Evolutionary conservation across 192 early-diverging fungal species (phyloP), one percentile per base, ranked within the genome.

Genomic region (Paraglomus brasilianum): DNA sequence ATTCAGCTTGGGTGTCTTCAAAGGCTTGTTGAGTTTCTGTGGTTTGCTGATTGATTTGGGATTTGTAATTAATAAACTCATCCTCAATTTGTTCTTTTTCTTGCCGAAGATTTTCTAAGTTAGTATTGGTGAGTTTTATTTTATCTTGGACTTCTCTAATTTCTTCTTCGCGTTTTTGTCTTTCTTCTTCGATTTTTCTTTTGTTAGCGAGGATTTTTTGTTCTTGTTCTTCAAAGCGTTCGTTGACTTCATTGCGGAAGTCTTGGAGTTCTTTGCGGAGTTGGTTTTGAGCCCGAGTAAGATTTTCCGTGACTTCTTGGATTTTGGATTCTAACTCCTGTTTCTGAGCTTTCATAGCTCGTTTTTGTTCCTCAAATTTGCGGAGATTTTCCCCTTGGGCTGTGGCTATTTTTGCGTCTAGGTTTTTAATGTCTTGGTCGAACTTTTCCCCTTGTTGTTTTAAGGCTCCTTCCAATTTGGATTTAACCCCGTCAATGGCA

Each of bases 391-490:
- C 39, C 17, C 58, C 58, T 5, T 38, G 40, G 38, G 58, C 58
- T 13, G 14, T 5, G 6, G 8, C 58, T 9, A 60, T 5, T 6
- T 41, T 5, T 2, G 2, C 15, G 38, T 60, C 58, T 13, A 60
- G 6, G 39, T 5, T 4, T 60, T 60, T 60, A 41, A 60, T 41
- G 40, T 60, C 58, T 21, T 60, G 10, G 6, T 60, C 58, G 17
- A 41, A 41, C 44, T 60, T 60, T 60, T 60, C 58, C 21, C 58
- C 58, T 60, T 60, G 58, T 41, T 60, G 58, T 13, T 60, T 40
- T 1, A 60, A 6, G 11, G 36, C 58, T 60, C 58, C 58, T 60
- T 60, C 14, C 3, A 60, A 5, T 60, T 60, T 42, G 7, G 58
- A 41, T 60, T 60, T 60, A 2, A 60, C 7, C 5, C 15, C 39